Evolutionary conservation across 2,329 filamentous ascomycete genomes (phyloP), one percentile per base, ranked within the genome.

Genomic region (Verticillium nubilum): DNA sequence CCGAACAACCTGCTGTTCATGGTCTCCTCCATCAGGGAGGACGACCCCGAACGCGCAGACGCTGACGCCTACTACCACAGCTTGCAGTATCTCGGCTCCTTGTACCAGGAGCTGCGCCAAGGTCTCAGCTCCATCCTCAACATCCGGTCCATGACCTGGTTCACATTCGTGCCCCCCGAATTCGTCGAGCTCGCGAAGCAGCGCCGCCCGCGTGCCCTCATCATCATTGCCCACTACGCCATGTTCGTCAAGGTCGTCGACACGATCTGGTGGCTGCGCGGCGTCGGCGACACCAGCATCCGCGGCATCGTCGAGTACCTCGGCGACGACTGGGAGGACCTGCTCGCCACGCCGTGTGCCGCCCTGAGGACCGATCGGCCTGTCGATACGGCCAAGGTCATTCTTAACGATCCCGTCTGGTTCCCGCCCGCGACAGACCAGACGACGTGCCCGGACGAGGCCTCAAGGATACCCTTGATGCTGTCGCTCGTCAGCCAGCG

Each of bases 171-270:
- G 23, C 78, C 80, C 5, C 66, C 67, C 0, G 62, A 62, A 5
- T 81, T 84, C 58, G 67, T 82, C 58, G 71, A 77, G 2, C 69
- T 82, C 6, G 75, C 75, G 1, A 72, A 74, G 15, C 63, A 74
- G 26, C 70, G 68, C 54, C 72, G 75, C 1, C 78, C 79, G 0
- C 76, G 78, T 28, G 76, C 81, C 2, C 70, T 85, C 0, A 62
- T 85, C 56, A 80, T 85, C 37, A 57, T 86, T 12, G 81, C 80
- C 1, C 73, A 85, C 63, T 83, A 83, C 60, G 72, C 81, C 5
- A 73, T 74, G 53, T 85, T 85, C 58, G 67, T 77, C 56, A 84
- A 82, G 66, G 57, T 81, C 2, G 69, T 72, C 12, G 57, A 62
- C 3, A 61, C 62, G 1, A 63, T 79, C 4, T 86, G 83, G 83